Evolutionary conservation across 2,329 filamentous ascomycete genomes (phyloP).

Genomic region (Chaetomiaceae sp.): DNA sequence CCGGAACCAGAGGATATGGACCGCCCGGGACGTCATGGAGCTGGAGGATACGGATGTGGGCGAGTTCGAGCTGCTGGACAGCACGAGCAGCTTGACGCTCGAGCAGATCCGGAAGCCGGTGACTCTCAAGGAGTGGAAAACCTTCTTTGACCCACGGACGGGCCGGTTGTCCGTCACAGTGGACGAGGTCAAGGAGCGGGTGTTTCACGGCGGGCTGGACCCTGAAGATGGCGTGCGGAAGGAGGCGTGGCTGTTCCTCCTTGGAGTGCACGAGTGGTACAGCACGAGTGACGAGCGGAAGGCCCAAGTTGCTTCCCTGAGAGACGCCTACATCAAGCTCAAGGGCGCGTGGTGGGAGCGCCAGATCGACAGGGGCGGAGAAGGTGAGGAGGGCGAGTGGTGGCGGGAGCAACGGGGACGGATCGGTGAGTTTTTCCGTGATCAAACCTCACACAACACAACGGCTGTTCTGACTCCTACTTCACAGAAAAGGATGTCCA

Average conservation of each 20-base stretch:
- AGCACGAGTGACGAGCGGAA: slow-evolving; percentile 81
- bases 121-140: slow-evolving; percentile 81
- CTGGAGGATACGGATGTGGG: slow-evolving; percentile 93
- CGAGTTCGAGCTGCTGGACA: slow-evolving; percentile 90
- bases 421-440: slow-evolving; percentile 66
- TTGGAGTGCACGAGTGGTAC: slow-evolving; percentile 92
- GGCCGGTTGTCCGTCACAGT: slow-evolving; percentile 74
- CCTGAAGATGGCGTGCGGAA: slow-evolving; percentile 88
- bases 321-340: slow-evolving; percentile 89
- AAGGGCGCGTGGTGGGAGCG: slow-evolving; percentile 97
- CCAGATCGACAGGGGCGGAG: slow-evolving; percentile 75
- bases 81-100: slow-evolving; percentile 66
- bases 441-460: no score
- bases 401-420: slow-evolving; percentile 92
- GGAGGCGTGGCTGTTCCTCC: slow-evolving; percentile 91
- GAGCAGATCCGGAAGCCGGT: slow-evolving; percentile 74
- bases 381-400: slow-evolving; percentile 82
- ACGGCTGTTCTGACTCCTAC: slow-evolving; percentile 13
- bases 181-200: slow-evolving; percentile 93
- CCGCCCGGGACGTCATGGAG: slow-evolving; percentile 84
- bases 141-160: slow-evolving; percentile 72
- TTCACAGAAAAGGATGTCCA: slow-evolving; percentile 93
- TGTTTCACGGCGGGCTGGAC: slow-evolving; percentile 91
- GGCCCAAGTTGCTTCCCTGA: slow-evolving; percentile 74
- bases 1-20: slow-evolving; percentile 82